Conservation (phyloP, 2,329 filamentous ascomycete genomes). For the Curvularia hawaiiensis region DNA sequence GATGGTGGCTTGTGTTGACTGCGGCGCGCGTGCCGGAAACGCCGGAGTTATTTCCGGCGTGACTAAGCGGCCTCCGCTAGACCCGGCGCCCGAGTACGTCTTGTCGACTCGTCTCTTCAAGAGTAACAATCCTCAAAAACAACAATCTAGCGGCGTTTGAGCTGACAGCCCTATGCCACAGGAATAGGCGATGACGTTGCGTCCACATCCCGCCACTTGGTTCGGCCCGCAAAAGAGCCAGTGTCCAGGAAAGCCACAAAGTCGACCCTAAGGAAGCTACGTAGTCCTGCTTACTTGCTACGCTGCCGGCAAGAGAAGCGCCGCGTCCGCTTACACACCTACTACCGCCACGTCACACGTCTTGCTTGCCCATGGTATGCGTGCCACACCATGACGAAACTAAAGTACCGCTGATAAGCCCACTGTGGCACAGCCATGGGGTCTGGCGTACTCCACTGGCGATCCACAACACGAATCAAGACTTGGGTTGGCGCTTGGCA, state of each 20-base stretch:
- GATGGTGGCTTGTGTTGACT: not conserved
- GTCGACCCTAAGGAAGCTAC: not conserved
- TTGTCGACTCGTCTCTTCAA: not conserved
- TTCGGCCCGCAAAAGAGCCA: not conserved
- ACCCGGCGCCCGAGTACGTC: not conserved
- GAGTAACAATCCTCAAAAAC: not conserved
- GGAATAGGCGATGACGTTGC: not conserved
- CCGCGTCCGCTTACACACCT: not conserved
- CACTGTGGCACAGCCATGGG: slow-evolving; percentile 18
- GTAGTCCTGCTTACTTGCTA: not conserved
- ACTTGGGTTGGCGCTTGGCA: slow-evolving; percentile 25
- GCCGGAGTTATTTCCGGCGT: not conserved
- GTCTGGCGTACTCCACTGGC: not conserved
- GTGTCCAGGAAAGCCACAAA: not conserved
- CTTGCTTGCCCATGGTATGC: not conserved
- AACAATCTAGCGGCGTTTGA: not conserved
- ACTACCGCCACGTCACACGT: not conserved
- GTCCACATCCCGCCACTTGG: not conserved
- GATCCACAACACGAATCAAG: slow-evolving; percentile 22
- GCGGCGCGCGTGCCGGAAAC: not conserved
- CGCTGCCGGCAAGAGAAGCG: not conserved
- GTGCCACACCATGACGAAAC: slow-evolving; percentile 5
- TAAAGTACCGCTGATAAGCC: slow-evolving; percentile 15
- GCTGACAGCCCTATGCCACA: not conserved
- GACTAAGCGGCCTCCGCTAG: not conserved